Base-by-base conservation (phyloP, 2,329 filamentous ascomycete species). In the Lachnellula hyalina region DNA sequence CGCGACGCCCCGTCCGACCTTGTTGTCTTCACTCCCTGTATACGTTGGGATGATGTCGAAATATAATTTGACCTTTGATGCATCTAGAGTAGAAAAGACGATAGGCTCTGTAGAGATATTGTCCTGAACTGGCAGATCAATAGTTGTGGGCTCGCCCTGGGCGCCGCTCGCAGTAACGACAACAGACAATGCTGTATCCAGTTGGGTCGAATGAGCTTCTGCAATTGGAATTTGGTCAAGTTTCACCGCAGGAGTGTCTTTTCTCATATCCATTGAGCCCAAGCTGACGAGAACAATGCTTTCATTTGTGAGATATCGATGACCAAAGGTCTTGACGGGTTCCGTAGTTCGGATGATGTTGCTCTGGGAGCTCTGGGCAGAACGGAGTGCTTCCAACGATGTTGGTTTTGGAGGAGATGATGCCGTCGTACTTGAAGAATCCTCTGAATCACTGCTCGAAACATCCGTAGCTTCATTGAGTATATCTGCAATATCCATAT, bases 41-140 rank as follows among this genome's bases (percentile, higher is more conserved):
- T 97, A 97, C 0, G 94, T 99, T 1, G 93, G 94, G 1, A 97
- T 85, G 62, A 99, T 89, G 65, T 99, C 94, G 65, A 99, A 99
- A 51, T 95, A 77, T 9, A 99, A 76, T 70, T 93, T 95, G 56
- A 96, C 92, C 65, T 90, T 90, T 28, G 81, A 79, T 0, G 85
- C 78, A 67, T 97, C 90, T 1, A 73, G 79, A 0, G 93, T 86
- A 54, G 85, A 90, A 72, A 99, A 99, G 0, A 90, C 85, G 45
- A 99, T 90, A 0, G 94, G 94, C 64, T 96, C 93, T 0, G 94
- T 97, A 36, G 88, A 87, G 62, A 96, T 90, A 63, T 93, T 95
- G 52, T 96, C 93, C 63, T 96, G 90, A 0, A 96, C 87, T 0
- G 94, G 94, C 9, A 99, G 77, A 70, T 99, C 94, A 62, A 97